These are phyloP conservation scores for Lanmaoa pseudosensibilis DNA, from an alignment of 768 basidiomycete genomes.

Conservation along the genomic window DNA sequence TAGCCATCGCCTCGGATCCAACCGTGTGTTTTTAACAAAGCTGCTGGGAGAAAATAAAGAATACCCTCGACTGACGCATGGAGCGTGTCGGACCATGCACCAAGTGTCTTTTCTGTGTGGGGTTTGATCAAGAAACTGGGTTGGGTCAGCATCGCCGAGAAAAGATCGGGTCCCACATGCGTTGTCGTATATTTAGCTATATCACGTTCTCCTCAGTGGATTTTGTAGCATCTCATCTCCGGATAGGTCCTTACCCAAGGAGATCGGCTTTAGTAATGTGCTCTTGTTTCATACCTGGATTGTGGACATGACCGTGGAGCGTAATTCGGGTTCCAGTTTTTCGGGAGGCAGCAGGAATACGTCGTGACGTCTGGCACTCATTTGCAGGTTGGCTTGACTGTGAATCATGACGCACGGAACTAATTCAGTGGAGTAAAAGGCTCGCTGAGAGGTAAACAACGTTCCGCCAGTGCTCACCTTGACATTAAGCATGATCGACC, in stretches of 20 bases:
- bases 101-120: neutral
- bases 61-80: neutral
- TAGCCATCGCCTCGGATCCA: slow-evolving; percentile 34
- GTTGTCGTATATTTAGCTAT: slow-evolving; percentile 3
- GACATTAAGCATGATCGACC: neutral
- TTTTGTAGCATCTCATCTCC: neutral
- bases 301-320: neutral
- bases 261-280: neutral
- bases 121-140: neutral
- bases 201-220: neutral
- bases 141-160: neutral
- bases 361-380: neutral
- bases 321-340: neutral
- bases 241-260: neutral
- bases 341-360: neutral
- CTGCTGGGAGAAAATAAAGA: neutral
- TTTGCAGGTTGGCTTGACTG: neutral
- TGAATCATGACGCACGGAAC: neutral
- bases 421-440: neutral
- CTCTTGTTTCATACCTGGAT: neutral
- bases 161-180: neutral
- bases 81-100: neutral
- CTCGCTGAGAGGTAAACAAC: neutral
- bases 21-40: slow-evolving; percentile 30
- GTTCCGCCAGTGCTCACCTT: neutral